These are phyloP conservation scores for Aspergillus spinulosporus DNA, from an alignment of 2,329 filamentous ascomycete genomes.

Conservation along the genomic window DNA sequence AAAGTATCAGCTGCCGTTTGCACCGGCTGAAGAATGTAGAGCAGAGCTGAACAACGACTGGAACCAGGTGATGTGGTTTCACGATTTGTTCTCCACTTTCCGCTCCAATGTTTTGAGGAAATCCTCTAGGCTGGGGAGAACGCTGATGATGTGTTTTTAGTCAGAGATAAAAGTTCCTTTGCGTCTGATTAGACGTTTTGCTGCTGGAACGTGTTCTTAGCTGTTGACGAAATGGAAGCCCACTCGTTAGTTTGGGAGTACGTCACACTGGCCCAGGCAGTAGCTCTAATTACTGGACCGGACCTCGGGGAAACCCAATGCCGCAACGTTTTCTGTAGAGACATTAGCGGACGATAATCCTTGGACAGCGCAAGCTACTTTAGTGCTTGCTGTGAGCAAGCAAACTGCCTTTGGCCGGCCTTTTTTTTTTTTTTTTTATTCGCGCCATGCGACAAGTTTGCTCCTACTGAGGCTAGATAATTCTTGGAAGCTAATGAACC, in stretches of 20 bases:
- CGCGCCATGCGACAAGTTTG: not conserved
- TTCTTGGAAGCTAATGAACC: not conserved
- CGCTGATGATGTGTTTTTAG: not conserved
- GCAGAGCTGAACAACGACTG: not conserved
- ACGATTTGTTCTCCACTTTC: not conserved
- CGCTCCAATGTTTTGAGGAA: not conserved
- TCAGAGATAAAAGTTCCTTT: too few relatives aligned
- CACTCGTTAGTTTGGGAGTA: not conserved
- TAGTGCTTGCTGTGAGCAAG: not conserved
- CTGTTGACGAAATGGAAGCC: not conserved
- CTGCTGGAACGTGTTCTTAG: not conserved
- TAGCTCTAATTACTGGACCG: not conserved
- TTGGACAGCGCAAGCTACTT: too few relatives aligned
- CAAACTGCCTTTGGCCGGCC: not conserved
- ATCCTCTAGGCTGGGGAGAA: not conserved
- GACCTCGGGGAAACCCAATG: slow-evolving; percentile 7
- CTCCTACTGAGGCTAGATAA: not conserved
- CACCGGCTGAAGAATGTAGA: not conserved
- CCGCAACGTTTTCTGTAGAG: not conserved
- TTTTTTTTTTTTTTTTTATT: not conserved
- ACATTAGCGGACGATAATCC: too few relatives aligned
- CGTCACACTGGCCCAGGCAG: slow-evolving; percentile 1
- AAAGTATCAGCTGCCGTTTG: not conserved
- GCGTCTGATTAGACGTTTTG: not conserved
- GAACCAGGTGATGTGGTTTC: not conserved